Conservation (phyloP, 768 basidiomycete species). For the Kondoa malvinella region DNA sequence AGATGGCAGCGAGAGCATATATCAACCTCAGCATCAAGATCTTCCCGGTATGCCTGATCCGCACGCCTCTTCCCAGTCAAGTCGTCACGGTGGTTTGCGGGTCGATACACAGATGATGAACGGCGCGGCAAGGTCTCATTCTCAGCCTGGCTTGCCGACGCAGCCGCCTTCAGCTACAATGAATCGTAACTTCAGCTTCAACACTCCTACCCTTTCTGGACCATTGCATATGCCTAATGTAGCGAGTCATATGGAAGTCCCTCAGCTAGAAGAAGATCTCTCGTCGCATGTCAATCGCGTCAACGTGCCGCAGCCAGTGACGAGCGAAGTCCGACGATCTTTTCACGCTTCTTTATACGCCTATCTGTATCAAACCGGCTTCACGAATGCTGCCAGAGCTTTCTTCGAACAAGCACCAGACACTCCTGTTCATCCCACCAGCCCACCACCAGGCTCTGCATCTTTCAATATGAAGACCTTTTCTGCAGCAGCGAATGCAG, state of each 20-base stretch:
- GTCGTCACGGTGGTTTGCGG: too few species aligned
- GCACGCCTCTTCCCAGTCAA: too few species aligned
- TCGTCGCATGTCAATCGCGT: background rate
- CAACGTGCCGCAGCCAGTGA: background rate
- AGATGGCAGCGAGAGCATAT: too few species aligned
- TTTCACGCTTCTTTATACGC: conserved; percentile 25
- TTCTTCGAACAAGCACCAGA: conserved; percentile 18
- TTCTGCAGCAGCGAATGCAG: background rate
- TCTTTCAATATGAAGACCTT: background rate
- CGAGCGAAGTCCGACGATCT: conserved; percentile 2
- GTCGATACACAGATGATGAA: background rate
- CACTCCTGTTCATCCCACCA: conserved; percentile 4
- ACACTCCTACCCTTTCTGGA: too few species aligned
- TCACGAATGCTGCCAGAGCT: conserved; percentile 17
- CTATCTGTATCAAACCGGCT: conserved; percentile 22
- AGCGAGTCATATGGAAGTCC: background rate
- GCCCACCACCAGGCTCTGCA: background rate
- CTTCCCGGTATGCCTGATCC: too few species aligned
- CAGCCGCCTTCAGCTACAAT: background rate
- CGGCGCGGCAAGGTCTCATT: background rate
- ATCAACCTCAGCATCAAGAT: too few species aligned
- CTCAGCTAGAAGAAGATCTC: background rate
- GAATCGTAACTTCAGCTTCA: background rate
- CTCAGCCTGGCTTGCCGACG: background rate
- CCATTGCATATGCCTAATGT: background rate